A percentile compares a stretch with the other conserved stretches of the same genome.
These are phyloP conservation scores for Suhomyces emberorum DNA, from an alignment of 805 yeast species.

Conservation along the genomic window DNA sequence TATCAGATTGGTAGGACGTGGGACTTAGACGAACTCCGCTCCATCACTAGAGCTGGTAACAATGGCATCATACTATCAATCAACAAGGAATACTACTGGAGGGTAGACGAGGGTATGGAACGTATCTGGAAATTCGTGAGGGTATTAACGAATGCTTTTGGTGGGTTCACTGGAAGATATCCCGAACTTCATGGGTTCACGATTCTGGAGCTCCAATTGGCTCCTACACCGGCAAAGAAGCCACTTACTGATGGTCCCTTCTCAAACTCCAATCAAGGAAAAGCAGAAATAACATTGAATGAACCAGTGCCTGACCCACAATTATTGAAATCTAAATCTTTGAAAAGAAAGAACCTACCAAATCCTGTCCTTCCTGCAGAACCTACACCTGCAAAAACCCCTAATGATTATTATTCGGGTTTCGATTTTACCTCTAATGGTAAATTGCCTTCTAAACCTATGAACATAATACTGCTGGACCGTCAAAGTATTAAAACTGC, in stretches of 20 bases:
- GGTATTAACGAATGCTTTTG: constrained; percentile 29
- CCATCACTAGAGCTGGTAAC: constrained; percentile 50
- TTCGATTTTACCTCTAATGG: constrained; percentile 44
- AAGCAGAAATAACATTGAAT: constrained; percentile 10
- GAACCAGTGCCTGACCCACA: constrained; percentile 22
- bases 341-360: constrained; percentile 21
- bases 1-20: constrained; percentile 93
- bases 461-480: constrained; percentile 36
- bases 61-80: constrained; percentile 59
- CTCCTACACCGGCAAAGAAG: constrained; percentile 19
- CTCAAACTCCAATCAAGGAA: neutral
- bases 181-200: constrained; percentile 35
- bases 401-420: constrained; percentile 22
- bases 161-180: constrained; percentile 34
- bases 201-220: constrained; percentile 32
- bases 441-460: constrained; percentile 39
- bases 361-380: constrained; percentile 17
- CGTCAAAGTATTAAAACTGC: neutral
- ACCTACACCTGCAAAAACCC: constrained; percentile 11
- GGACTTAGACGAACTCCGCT: constrained; percentile 69
- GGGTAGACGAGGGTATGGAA: constrained; percentile 35
- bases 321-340: constrained; percentile 19
- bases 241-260: constrained; percentile 1
- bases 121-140: constrained; percentile 35
- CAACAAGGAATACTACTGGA: constrained; percentile 84